Conservation (phyloP, 441 rosid species). For the Viola pubescens region DNA sequence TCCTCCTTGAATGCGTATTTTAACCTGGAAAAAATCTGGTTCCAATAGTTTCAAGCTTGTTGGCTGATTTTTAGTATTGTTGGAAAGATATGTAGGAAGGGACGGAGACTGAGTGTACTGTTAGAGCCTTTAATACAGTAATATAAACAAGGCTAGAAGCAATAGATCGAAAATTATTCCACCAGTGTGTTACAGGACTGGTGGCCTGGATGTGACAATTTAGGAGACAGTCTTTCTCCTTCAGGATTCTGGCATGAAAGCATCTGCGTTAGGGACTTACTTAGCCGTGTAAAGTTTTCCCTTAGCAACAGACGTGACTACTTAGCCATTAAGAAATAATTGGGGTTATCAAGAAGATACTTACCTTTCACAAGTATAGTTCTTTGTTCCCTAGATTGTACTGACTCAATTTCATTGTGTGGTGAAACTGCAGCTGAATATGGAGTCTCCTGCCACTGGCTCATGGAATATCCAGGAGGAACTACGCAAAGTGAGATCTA, state of each 20-base stretch:
- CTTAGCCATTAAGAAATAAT: too few species aligned
- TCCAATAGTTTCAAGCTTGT: not conserved
- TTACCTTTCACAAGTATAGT: too few species aligned
- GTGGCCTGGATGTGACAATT: too few species aligned
- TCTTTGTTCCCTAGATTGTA: slow-evolving; percentile 3
- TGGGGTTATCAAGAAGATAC: too few species aligned
- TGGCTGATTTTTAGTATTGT: not conserved
- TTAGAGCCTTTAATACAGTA: not conserved
- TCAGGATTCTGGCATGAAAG: too few species aligned
- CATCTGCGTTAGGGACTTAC: too few species aligned
- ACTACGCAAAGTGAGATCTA: slow-evolving; percentile 75
- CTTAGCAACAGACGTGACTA: too few species aligned
- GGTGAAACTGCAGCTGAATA: slow-evolving; percentile 45
- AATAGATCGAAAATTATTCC: too few species aligned
- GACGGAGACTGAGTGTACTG: not conserved
- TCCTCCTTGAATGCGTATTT: not conserved
- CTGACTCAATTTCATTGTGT: slow-evolving; percentile 15
- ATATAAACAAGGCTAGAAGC: not conserved
- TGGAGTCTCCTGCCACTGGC: slow-evolving; percentile 41
- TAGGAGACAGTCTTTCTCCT: too few species aligned
- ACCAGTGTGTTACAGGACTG: too few species aligned
- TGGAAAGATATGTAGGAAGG: slow-evolving; percentile 5
- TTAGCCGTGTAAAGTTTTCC: too few species aligned
- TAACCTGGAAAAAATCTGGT: slow-evolving; percentile 6
- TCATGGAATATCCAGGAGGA: slow-evolving; percentile 86